These are phyloP conservation scores for Tremellales sp. DNA, from an alignment of 1,284 basidiomycete species.

Conservation along the genomic window DNA sequence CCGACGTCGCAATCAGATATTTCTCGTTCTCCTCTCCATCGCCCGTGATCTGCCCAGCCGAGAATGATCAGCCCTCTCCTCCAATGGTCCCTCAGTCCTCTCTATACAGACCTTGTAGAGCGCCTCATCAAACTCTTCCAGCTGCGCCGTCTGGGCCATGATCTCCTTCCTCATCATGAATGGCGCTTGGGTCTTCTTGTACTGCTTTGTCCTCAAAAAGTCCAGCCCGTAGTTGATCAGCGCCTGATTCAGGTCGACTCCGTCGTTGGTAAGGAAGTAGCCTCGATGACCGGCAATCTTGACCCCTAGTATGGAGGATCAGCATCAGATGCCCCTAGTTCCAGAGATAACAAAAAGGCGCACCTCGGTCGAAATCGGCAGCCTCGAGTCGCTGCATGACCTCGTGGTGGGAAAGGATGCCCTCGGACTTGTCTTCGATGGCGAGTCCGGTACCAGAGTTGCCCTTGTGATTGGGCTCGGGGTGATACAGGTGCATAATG, in stretches of 20 bases:
- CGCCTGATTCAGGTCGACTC: conserved; percentile 95
- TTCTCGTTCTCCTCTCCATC: conserved; percentile 86
- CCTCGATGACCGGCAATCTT: conserved; percentile 95
- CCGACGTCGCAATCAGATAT: conserved; percentile 97
- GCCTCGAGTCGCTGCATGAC: conserved; percentile 89
- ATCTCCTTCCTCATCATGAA: conserved; percentile 98
- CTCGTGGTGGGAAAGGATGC: conserved; percentile 93
- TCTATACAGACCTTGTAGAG: conserved; percentile 72
- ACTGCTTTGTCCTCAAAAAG: conserved; percentile 75
- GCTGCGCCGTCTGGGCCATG: conserved; percentile 96
- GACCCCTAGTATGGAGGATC: conserved; percentile 55
- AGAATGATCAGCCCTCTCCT: not conserved
- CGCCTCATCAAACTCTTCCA: conserved; percentile 97
- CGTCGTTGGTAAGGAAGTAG: conserved; percentile 92
- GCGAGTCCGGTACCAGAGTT: conserved; percentile 46
- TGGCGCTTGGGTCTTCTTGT: conserved; percentile 94
- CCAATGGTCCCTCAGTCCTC: not conserved
- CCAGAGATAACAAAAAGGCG: conserved; percentile 14
- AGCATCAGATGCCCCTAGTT: too few relatives aligned
- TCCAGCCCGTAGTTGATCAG: conserved; percentile 93
- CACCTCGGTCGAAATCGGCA: conserved; percentile 93
- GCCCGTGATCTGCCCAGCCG: conserved; percentile 68
- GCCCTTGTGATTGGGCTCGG: conserved; percentile 63
- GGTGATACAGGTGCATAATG: conserved; percentile 79
- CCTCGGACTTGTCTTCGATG: conserved; percentile 58